Base-by-base conservation (phyloP, 2,329 filamentous ascomycete species). In the Verticillium nonalfalfae region DNA sequence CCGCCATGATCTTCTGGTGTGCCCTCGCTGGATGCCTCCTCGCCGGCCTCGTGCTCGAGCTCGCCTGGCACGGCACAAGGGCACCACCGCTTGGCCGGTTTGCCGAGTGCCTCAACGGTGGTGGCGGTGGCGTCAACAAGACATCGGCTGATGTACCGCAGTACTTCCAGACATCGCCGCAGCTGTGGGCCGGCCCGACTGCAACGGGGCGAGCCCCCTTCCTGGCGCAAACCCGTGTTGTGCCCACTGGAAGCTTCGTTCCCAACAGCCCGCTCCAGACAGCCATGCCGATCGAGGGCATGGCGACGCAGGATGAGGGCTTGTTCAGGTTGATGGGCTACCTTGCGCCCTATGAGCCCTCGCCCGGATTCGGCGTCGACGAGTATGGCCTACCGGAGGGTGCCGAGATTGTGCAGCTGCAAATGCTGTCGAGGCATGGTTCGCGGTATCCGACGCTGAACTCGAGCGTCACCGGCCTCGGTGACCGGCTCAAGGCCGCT, bases 341-440 rank as follows among this genome's bases (percentile, higher is more conserved):
- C 64, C 73, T 92, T 35, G 86, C 85, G 45, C 88, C 89, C 3
- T 93, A 92, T 72, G 84, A 84, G 63, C 86, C 89, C 0, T 86
- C 88, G 60, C 84, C 88, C 0, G 90, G 90, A 1, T 93, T 92
- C 65, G 90, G 90, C 2, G 88, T 90, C 0, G 78, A 88, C 15
- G 90, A 93, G 73, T 90, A 88, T 67, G 79, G 88, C 3, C 72
- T 91, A 15, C 90, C 89, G 1, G 72, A 78, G 7, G 88, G 85
- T 13, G 83, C 89, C 0, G 85, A 88, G 62, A 89, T 92, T 58
- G 78, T 87, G 34, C 88, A 90, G 76, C 77, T 93, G 55, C 77
- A 89, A 75, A 88, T 92, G 85, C 77, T 92, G 4, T 88, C 87
- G 13, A 84, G 90, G 1, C 90, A 93, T 70, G 90, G 90, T 9